Evolutionary conservation across 2,329 filamentous ascomycete genomes (phyloP).

Genomic region (Phyllosticta capitalensis): DNA sequence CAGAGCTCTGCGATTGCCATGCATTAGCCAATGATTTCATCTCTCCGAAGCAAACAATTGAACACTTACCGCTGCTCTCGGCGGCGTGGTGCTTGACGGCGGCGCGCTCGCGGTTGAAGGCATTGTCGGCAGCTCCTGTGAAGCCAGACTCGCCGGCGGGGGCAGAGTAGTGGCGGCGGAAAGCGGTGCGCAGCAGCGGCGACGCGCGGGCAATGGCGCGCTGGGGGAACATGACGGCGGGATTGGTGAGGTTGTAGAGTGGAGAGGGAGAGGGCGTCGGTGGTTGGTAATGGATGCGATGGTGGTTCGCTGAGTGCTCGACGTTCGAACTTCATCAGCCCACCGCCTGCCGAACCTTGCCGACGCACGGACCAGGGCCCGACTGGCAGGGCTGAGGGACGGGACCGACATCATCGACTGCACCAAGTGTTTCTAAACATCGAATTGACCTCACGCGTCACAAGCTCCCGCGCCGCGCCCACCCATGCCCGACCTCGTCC

Average conservation of each 20-base stretch:
- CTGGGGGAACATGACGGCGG: constrained; percentile 9
- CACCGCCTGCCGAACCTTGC: background rate
- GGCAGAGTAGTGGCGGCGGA: constrained; percentile 62
- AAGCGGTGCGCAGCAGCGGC: constrained; percentile 39
- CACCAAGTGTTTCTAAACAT: too few species aligned
- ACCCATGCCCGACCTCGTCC: background rate
- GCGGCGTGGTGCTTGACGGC: constrained; percentile 86
- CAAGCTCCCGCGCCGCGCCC: background rate
- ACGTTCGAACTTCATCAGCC: constrained; percentile 1
- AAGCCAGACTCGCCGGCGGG: constrained; percentile 40
- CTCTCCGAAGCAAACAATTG: background rate
- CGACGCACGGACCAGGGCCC: too few species aligned
- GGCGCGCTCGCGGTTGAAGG: constrained; percentile 85
- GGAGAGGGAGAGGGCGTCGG: background rate
- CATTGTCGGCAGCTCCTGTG: constrained; percentile 63
- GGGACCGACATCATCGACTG: too few species aligned
- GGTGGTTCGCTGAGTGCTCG: constrained; percentile 1
- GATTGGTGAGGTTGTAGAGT: constrained; percentile 18
- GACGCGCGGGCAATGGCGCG: constrained; percentile 23
- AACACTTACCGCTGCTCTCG: constrained; percentile 63
- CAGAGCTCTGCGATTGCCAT: constrained; percentile 63
- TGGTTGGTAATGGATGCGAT: background rate
- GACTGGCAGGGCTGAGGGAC: background rate
- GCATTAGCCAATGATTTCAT: background rate
- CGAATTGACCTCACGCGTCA: background rate